Conservation (phyloP, 2,329 filamentous ascomycete species). For the Onygenales sp. region DNA sequence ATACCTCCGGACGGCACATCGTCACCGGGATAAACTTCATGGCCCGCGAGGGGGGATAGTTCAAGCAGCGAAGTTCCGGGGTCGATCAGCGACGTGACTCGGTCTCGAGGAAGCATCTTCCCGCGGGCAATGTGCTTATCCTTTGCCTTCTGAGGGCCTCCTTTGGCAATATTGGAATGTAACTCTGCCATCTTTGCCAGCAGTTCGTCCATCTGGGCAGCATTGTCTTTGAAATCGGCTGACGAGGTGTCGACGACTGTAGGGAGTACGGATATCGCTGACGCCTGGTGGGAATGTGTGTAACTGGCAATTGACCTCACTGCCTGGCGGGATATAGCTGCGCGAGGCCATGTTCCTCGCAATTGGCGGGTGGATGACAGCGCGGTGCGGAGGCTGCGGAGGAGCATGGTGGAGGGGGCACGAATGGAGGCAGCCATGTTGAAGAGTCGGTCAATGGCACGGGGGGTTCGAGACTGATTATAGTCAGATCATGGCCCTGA, state of each 20-base stretch:
- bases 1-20: constrained; percentile 85
- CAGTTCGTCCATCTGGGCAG: constrained; percentile 63
- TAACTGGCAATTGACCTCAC: constrained; percentile 58
- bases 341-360: neutral
- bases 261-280: constrained; percentile 70
- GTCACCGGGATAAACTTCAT: constrained; percentile 76
- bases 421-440: constrained; percentile 21
- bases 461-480: neutral
- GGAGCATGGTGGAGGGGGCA: constrained; percentile 27
- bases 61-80: constrained; percentile 86
- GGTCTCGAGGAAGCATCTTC: constrained; percentile 91
- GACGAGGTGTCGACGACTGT: constrained; percentile 68
- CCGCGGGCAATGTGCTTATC: constrained; percentile 79
- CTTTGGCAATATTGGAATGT: constrained; percentile 61
- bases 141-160: constrained; percentile 70
- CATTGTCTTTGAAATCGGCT: constrained; percentile 72
- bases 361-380: constrained; percentile 14
- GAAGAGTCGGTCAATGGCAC: constrained; percentile 16
- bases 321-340: constrained; percentile 7
- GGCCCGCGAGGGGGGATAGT: constrained; percentile 80
- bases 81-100: constrained; percentile 78
- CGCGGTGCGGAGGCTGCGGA: constrained; percentile 27
- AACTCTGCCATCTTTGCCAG: constrained; percentile 59
- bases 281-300: constrained; percentile 70
- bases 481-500: no score